Evolutionary conservation across 345 rosid species (phyloP).

Genomic region (Sapria himalayana): DNA sequence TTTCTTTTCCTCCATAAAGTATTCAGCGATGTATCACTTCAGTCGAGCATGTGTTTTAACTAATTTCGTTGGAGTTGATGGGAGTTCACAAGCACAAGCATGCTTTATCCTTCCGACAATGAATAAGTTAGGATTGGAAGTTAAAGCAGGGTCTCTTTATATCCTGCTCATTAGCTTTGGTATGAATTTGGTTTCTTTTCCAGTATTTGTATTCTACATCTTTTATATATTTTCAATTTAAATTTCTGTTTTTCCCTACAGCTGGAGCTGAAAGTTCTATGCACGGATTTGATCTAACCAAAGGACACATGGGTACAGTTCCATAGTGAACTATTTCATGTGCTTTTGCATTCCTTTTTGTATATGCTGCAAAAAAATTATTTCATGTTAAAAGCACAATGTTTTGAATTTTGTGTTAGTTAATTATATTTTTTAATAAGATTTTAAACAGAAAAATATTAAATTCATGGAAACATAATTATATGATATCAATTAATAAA

Average conservation of each 20-base stretch:
- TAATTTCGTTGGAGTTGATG: constrained; percentile 49
- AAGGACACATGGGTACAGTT: constrained; percentile 34
- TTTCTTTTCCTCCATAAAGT: constrained; percentile 28
- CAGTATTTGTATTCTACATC: background rate
- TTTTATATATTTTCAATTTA: constrained; percentile 4
- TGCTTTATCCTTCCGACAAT: constrained; percentile 72
- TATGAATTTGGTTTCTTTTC: constrained; percentile 12
- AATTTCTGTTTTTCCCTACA: constrained; percentile 16
- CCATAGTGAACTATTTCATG: too few species aligned
- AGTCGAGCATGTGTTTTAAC: constrained; percentile 63
- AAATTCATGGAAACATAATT: too few species aligned
- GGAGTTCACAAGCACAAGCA: constrained; percentile 45
- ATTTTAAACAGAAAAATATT: too few species aligned
- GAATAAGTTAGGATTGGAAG: constrained; percentile 53
- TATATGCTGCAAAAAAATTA: too few species aligned
- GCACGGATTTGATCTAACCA: constrained; percentile 38
- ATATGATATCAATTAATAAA: too few species aligned
- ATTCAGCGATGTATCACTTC: constrained; percentile 75
- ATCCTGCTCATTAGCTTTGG: constrained; percentile 80
- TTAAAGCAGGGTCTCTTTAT: constrained; percentile 58
- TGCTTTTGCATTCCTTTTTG: too few species aligned
- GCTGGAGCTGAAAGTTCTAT: constrained; percentile 54
- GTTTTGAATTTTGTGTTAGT: too few species aligned
- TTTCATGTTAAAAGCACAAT: too few species aligned
- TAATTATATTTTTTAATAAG: too few species aligned